These are phyloP conservation scores for Pichiaceae sp. DNA, from an alignment of 1,139 yeast genomes.

Conservation along the genomic window DNA sequence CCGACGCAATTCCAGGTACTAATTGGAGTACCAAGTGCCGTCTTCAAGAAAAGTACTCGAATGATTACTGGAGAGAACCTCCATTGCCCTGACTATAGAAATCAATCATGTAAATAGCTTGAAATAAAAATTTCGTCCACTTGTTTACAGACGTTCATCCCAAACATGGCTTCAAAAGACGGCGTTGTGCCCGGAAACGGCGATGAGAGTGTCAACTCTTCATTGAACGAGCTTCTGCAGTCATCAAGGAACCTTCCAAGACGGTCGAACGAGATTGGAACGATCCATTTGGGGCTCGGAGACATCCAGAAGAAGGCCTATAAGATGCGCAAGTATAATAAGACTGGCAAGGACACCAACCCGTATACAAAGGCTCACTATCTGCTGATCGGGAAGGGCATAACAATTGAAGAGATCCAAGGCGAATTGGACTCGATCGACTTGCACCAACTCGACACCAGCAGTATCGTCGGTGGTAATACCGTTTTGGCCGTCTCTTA, in stretches of 20 bases:
- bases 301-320: constrained; percentile 71
- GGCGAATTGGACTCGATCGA: constrained; percentile 41
- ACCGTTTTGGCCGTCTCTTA: constrained; percentile 9
- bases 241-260: constrained; percentile 66
- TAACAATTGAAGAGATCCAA: constrained; percentile 79
- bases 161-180: background rate
- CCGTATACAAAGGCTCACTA: constrained; percentile 84
- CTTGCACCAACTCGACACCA: constrained; percentile 9
- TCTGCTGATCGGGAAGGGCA: constrained; percentile 80
- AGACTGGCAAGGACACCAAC: constrained; percentile 22
- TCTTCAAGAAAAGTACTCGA: constrained; percentile 12
- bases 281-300: constrained; percentile 64
- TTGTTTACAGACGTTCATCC: background rate
- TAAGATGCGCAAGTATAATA: constrained; percentile 42
- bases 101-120: no score
- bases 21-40: constrained; percentile 1
- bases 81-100: background rate
- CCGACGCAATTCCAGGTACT: constrained; percentile 8
- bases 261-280: constrained; percentile 54
- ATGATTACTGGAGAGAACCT: constrained; percentile 14
- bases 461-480: constrained; percentile 2
- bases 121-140: background rate
- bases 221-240: constrained; percentile 57
- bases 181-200: background rate
- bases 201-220: constrained; percentile 1